Conservation (phyloP, 2,329 filamentous ascomycete species). For the Fusarium mexicanum region DNA sequence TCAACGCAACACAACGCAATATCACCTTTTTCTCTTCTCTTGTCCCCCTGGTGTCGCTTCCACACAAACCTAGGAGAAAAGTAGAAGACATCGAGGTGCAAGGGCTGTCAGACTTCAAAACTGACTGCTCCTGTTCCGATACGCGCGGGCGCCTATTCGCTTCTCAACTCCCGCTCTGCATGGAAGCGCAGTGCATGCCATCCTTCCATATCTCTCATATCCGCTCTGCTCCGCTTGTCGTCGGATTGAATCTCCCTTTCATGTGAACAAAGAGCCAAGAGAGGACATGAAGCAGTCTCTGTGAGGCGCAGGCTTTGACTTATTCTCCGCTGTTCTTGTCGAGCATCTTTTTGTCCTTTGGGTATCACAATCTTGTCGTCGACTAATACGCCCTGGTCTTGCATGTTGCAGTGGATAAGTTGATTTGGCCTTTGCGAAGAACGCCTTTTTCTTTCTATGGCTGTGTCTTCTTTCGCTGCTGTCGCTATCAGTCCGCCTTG, state of each 20-base stretch:
- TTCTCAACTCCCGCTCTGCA: slow-evolving; percentile 14
- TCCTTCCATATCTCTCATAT: neutral
- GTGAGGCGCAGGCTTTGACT: slow-evolving; percentile 20
- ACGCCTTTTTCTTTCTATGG: neutral
- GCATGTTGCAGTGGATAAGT: slow-evolving; percentile 1
- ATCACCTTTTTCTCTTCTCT: neutral
- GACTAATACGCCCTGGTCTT: slow-evolving; percentile 11
- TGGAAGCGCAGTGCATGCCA: slow-evolving; percentile 19
- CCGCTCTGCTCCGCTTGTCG: slow-evolving; percentile 22
- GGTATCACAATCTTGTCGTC: neutral
- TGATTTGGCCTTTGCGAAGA: neutral
- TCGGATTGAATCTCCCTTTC: slow-evolving; percentile 26
- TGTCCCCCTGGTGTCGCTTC: neutral
- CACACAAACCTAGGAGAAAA: neutral
- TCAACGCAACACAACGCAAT: slow-evolving; percentile 10
- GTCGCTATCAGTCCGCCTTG: neutral
- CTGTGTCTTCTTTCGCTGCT: neutral
- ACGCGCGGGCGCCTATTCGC: slow-evolving; percentile 32
- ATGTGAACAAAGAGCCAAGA: slow-evolving; percentile 1
- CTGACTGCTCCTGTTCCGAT: slow-evolving; percentile 4
- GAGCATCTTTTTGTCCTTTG: slow-evolving; percentile 7
- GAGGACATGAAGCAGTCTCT: neutral
- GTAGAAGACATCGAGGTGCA: neutral
- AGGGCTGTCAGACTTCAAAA: neutral
- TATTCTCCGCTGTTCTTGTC: neutral